Base-by-base conservation (phyloP, 1,139 yeast genomes). In the Scheffersomyces insectosa region DNA sequence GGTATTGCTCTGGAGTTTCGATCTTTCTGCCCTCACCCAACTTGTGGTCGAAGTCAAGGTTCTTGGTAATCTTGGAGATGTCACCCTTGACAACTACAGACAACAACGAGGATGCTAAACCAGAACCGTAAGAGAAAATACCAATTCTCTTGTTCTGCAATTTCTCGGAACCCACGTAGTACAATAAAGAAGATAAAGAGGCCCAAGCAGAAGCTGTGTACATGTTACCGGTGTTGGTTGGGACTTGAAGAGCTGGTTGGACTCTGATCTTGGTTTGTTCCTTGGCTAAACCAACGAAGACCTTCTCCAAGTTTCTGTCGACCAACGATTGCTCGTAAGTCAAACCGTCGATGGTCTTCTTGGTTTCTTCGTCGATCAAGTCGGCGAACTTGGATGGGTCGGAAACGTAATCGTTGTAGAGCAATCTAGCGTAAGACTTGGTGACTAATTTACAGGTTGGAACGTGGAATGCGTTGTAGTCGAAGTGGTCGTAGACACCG, bases 211-310 rank as follows among this genome's bases (percentile, higher is more conserved):
- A 88, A 51, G 95, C 99, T 39, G 98, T 89, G 79, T 95, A 95
- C 91, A 91, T 88, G 79, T 95, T 95, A 72, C 99, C 99, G 50
- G 96, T 90, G 72, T 93, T 91, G 55, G 98, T 93, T 60, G 99
- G 95, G 38, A 91, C 91, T 55, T 73, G 76, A 66, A 93, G 76
- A 28, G 96, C 83, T 29, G 97, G 95, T 42, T 76, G 77, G 45
- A 95, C 90, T 66, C 91, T 82, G 61, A 77, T 77, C 52, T 80
- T 79, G 50, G 84, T 76, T 53, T 76, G 71, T 49, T 79, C 84
- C 76, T 93, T 91, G 49, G 96, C 83, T 52, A 88, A 74, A 23
- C 81, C 82, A 56, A 93, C 80, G 67, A 93, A 91, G 27, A 84
- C 74, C 76, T 93, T 93, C 70, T 93, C 99, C 54, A 91, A 72